Evolutionary conservation across 345 rosid species (phyloP), one percentile per base, ranked within the genome.

Genomic region (Reutealis trisperma): DNA sequence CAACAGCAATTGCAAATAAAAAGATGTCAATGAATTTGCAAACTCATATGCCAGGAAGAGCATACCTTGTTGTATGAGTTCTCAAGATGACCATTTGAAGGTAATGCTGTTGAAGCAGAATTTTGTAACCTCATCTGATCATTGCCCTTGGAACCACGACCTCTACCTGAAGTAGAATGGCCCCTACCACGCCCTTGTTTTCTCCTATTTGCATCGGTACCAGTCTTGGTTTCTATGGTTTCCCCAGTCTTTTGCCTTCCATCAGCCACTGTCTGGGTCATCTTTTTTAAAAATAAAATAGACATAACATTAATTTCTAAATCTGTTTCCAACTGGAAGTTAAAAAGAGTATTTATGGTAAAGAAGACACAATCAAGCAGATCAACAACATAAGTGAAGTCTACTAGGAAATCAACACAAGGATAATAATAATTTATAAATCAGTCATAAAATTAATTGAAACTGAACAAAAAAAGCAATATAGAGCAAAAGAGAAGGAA

Each of bases 181-280:
- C 87, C 96, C 79, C 97, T 90, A 52, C 97, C 97, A 61, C 97
- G 99, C 80, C 93, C 89, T 72, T 86, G 92, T 81, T 89, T 96
- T 86, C 88, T 90, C 86, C 87, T 89, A 85, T 74, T 82, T 37
- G 84, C 87, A 71, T 96, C 97, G 71, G 63, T 59, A 79, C 79
- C 74, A 51, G 82, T 80, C 87, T 88, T 96, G 68, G 81, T 79
- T 82, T 96, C 92, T 32, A 77, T 3, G 10, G 75, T 21, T 72
- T 89, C 98, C 32, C 76, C 85, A 72, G 76, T 82, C 85, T 84
- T 92, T 88, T 82, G 90, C 86, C 86, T 85, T 80, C 90, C 95
- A 81, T 92, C 97, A 78, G 79, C 75, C 74, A 73, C 80, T 41
- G 84, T 78, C 84, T 91, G 94, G 71, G 78, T 82, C 55, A 70